Conservation (phyloP, 129 eudicot species). For the Cynara cardunculus region DNA sequence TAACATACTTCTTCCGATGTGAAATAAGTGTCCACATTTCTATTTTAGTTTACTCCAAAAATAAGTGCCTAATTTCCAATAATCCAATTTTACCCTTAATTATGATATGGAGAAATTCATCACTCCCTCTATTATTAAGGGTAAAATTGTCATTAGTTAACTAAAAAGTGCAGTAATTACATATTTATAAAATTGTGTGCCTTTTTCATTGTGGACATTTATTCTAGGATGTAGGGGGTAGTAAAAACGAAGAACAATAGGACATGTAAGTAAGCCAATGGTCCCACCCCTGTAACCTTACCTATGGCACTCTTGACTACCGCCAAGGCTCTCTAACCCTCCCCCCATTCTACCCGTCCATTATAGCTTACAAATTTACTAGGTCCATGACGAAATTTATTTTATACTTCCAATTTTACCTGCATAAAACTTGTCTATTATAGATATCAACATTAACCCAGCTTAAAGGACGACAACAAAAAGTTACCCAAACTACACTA, state of each 20-base stretch:
- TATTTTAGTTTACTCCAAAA: neutral
- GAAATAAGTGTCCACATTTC: neutral
- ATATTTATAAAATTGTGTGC: neutral
- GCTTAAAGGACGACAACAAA: neutral
- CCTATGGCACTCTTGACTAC: neutral
- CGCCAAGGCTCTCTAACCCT: neutral
- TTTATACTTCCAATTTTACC: neutral
- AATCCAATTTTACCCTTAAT: neutral
- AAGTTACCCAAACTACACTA: neutral
- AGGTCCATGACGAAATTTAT: neutral
- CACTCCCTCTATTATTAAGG: neutral
- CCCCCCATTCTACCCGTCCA: neutral
- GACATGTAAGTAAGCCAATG: neutral
- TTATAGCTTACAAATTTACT: neutral
- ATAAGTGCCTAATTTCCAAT: neutral
- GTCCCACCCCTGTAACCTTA: neutral
- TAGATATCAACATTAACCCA: neutral
- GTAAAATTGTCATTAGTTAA: neutral
- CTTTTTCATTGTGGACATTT: neutral
- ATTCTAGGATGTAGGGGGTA: neutral
- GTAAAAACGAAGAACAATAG: neutral
- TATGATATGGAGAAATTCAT: neutral
- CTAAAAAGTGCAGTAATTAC: neutral
- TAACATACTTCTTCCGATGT: neutral
- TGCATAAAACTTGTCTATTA: neutral